Base-by-base conservation (phyloP, 2,329 filamentous ascomycete species). In the Scytalidium sp. region DNA sequence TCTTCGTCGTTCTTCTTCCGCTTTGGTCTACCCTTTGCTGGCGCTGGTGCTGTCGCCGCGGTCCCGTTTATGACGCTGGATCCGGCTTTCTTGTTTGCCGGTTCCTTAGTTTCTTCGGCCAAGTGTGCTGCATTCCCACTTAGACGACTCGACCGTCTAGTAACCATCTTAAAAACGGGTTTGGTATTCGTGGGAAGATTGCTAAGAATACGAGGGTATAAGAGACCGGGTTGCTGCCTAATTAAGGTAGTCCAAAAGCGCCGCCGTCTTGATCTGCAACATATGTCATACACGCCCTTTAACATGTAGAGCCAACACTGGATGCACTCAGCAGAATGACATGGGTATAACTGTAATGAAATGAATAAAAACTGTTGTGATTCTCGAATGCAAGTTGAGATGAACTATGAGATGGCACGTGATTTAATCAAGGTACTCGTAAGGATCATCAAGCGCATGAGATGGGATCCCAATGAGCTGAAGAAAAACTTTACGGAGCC, bases 101-200 rank as follows among this genome's bases (percentile, higher is more conserved):
- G 21, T 20, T 41, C n/a, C n/a, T n/a, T 47, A 22, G 19, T 19
- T 23, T 25, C 41, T 19, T 47, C 32, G 13, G 32, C 7, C 7
- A n/a, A n/a, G 13, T n/a, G 7, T 36, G 13, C 32, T 36, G 17
- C 4, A 8, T 36, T 36, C 4, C 8, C 52, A 48, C 57, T 62
- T 17, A 65, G 45, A 22, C 63, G 60, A 45, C 56, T 51, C 40
- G 63, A 64, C 43, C 58, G 50, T 52, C 62, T 60, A 19, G 57
- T 50, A 49, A 58, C 57, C 63, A 66, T 64, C 13, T 23, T 51
- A 49, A 36, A 29, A 21, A n/a, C 15, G 15, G 11, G 13, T 10
- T 9, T 5, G 32, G 4, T 36, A 15, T n/a, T 36, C 8, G 32
- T 36, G 5, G 15, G 11, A n/a, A n/a, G 11, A 10, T 10, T 36